phyloP scores from a whole-genome alignment of 73 alveolate species.

The Tetrahymena thermophila region DNA sequence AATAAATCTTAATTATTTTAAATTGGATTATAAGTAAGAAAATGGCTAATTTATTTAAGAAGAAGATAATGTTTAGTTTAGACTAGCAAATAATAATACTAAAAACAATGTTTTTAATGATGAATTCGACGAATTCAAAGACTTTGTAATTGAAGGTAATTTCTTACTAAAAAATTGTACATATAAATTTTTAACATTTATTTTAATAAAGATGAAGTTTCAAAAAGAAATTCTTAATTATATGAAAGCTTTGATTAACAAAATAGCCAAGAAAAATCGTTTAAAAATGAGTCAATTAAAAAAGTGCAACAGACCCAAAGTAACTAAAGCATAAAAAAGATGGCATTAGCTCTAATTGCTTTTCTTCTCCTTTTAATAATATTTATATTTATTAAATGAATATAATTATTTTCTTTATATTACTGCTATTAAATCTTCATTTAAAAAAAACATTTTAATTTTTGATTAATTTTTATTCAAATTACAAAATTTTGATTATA shows the following conservation, averaged over 20 bases:
- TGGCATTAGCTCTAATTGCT: not conserved
- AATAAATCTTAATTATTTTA: not conserved
- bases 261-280: not conserved
- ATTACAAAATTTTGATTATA: too few relatives aligned
- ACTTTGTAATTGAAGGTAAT: not conserved
- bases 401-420: not conserved
- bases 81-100: not conserved
- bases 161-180: not conserved
- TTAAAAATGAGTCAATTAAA: too few relatives aligned
- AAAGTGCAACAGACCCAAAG: not conserved
- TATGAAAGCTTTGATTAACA: not conserved
- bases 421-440: too few relatives aligned
- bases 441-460: too few relatives aligned
- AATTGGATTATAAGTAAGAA: not conserved
- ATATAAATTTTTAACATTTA: not conserved
- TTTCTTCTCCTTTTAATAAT: not conserved
- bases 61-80: not conserved
- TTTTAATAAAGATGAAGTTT: not conserved
- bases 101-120: not conserved
- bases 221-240: not conserved
- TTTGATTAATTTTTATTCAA: too few relatives aligned
- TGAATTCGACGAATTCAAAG: not conserved
- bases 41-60: not conserved
- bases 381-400: not conserved
- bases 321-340: not conserved